Evolutionary conservation across 176 grass and related monocot species (phyloP), one percentile per base, ranked within the genome.

Genomic region (Stipa capillata): DNA sequence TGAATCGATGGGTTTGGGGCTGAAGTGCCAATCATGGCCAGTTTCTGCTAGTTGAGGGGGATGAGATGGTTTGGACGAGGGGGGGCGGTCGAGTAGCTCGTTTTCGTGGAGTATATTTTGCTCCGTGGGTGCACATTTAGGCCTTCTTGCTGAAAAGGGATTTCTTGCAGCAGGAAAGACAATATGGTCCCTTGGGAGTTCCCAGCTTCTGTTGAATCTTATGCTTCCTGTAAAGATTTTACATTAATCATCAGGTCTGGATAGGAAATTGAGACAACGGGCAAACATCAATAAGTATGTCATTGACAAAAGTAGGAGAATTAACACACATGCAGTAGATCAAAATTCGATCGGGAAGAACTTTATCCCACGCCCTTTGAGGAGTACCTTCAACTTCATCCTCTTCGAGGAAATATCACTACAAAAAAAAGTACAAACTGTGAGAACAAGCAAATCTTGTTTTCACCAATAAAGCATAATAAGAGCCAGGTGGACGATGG

Each of bases 251-350:
- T 4, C 16, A 45, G 40, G 16, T 23, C 15, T 3, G 17, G 1
- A 62, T 39, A 15, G 15, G 21, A 56, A 74, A 55, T 27, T 4
- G 10, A 33, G 27, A 54, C 29, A 34, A 10, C 4, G 13, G 16
- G 52, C 21, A 47, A 49, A 27, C 44, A 84, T 9, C 25, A 63
- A 25, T 47, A 42, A 79, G 34, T 27, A 74, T 60, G 7, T 56
- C 13, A 36, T 16, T 58, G 13, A 43, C 14, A 56, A 55, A 71
- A 33, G 56, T 74, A 53, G 4, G 6, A 8, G 44, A 77, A 8
- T 77, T 48, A 52, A 80, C 90, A 65, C 75, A 97, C 93, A 78
- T 73, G 82, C 90, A 97, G 55, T 88, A 97, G 64, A 97, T 92
- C 74, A 92, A 65, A 83, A 88, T 88, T 45, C 44, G 51, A 81